Conservation (phyloP, 306 rosid species). For the Quercus suber region DNA sequence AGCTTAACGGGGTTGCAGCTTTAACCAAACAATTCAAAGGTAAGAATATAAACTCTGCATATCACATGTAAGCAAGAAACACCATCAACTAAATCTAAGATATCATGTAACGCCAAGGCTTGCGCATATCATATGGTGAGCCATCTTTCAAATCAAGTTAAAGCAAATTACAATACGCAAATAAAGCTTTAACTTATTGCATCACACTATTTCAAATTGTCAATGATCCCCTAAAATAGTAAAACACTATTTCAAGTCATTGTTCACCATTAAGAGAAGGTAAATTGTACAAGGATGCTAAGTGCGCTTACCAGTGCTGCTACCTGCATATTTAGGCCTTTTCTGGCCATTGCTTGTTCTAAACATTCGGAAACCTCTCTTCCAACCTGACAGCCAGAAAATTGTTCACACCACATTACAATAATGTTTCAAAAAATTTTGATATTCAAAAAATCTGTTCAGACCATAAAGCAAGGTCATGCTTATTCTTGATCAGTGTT, state of each 20-base stretch:
- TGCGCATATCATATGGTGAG: neutral
- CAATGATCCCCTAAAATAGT: neutral
- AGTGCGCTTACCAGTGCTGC: slow-evolving; percentile 66
- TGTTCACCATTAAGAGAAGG: neutral
- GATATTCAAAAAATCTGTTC: neutral
- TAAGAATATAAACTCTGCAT: neutral
- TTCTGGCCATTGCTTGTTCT: slow-evolving; percentile 62
- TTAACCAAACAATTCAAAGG: neutral
- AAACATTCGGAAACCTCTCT: slow-evolving; percentile 70
- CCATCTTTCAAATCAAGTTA: neutral
- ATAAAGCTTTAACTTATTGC: neutral
- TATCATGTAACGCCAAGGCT: too few species aligned
- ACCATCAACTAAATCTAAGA: too few species aligned
- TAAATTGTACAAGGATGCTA: neutral
- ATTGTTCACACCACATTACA: neutral
- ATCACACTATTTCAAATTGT: neutral
- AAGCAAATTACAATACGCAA: neutral
- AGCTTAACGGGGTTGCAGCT: neutral
- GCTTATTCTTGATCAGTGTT: neutral
- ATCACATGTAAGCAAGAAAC: neutral
- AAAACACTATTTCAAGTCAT: neutral
- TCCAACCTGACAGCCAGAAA: slow-evolving; percentile 62
- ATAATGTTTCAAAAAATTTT: neutral
- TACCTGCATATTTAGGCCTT: slow-evolving; percentile 70
- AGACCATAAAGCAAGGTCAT: neutral